These are phyloP conservation scores for Fusarium pilosicola DNA, from an alignment of 2,329 filamentous ascomycete species.

Conservation along the genomic window DNA sequence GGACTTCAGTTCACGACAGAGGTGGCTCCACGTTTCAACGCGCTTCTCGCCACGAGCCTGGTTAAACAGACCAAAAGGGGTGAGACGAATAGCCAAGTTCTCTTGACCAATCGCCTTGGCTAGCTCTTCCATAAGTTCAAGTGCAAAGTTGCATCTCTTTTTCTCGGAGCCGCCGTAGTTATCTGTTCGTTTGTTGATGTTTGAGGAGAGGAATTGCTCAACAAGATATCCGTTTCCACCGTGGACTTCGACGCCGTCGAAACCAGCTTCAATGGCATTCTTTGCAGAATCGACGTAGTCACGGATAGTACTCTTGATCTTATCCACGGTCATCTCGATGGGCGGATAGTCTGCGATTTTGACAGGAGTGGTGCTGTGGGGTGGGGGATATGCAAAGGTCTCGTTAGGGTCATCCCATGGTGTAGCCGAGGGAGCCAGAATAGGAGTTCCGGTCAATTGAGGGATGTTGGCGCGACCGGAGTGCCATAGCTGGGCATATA, in stretches of 20 bases:
- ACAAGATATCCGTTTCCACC: slow-evolving; percentile 53
- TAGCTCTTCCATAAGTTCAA: slow-evolving; percentile 63
- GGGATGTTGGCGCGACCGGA: slow-evolving; percentile 53
- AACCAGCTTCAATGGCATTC: slow-evolving; percentile 64
- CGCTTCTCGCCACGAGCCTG: slow-evolving; percentile 60
- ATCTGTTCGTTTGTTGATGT: slow-evolving; percentile 51
- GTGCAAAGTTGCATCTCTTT: slow-evolving; percentile 59
- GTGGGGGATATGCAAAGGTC: slow-evolving; percentile 50
- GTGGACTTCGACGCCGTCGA: slow-evolving; percentile 56
- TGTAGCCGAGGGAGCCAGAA: slow-evolving; percentile 54
- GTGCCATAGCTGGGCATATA: slow-evolving; percentile 70
- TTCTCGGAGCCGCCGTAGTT: slow-evolving; percentile 48
- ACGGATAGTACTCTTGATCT: slow-evolving; percentile 50
- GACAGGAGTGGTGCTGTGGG: slow-evolving; percentile 51
- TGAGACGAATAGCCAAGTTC: slow-evolving; percentile 57
- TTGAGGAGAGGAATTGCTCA: slow-evolving; percentile 53
- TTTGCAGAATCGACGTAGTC: slow-evolving; percentile 48
- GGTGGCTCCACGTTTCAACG: slow-evolving; percentile 62
- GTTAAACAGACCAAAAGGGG: slow-evolving; percentile 63
- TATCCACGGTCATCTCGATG: slow-evolving; percentile 52
- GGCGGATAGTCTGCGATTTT: slow-evolving; percentile 49
- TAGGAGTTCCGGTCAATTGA: slow-evolving; percentile 49
- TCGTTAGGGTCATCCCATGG: slow-evolving; percentile 58
- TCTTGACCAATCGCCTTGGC: slow-evolving; percentile 56
- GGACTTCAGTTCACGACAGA: slow-evolving; percentile 60